These are phyloP conservation scores for Monosporascus sp. DNA, from an alignment of 2,329 filamentous ascomycete genomes.

Conservation along the genomic window DNA sequence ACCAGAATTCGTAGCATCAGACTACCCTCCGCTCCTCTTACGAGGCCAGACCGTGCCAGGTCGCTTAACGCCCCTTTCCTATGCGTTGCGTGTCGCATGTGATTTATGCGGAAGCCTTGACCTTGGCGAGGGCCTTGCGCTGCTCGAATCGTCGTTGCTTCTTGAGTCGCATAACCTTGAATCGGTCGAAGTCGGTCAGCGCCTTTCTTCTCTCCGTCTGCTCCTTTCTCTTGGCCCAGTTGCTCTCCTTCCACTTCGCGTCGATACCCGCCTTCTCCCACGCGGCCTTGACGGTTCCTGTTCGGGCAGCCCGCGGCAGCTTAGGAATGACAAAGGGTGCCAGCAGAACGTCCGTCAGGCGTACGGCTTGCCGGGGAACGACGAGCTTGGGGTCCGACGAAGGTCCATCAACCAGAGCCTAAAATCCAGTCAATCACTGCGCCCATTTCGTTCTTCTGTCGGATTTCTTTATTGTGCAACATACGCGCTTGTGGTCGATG, in stretches of 20 bases:
- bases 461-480: slow-evolving; percentile 38
- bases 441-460: slow-evolving; percentile 1
- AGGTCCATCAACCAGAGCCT: slow-evolving; percentile 96
- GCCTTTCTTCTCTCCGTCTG: slow-evolving; percentile 81
- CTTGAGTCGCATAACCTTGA: slow-evolving; percentile 99
- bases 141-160: slow-evolving; percentile 99
- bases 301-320: slow-evolving; percentile 80
- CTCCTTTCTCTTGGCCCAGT: slow-evolving; percentile 90
- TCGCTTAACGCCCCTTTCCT: slow-evolving; percentile 29
- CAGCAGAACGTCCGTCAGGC: slow-evolving; percentile 79
- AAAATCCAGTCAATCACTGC: slow-evolving; percentile 29
- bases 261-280: slow-evolving; percentile 94
- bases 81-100: background rate
- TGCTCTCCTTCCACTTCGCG: slow-evolving; percentile 84
- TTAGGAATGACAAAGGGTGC: slow-evolving; percentile 84
- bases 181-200: slow-evolving; percentile 97
- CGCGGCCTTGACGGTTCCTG: slow-evolving; percentile 74
- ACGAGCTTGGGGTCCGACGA: slow-evolving; percentile 72
- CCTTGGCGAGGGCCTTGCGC: slow-evolving; percentile 91
- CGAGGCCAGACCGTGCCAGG: slow-evolving; percentile 25
- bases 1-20: slow-evolving; percentile 20
- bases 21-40: slow-evolving; percentile 15
- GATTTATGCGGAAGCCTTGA: slow-evolving; percentile 73
- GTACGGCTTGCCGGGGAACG: slow-evolving; percentile 81
- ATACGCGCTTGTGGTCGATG: slow-evolving; percentile 99